Evolutionary conservation across 257 asterid species (phyloP).

Genomic region (Gardenia jasminoides): DNA sequence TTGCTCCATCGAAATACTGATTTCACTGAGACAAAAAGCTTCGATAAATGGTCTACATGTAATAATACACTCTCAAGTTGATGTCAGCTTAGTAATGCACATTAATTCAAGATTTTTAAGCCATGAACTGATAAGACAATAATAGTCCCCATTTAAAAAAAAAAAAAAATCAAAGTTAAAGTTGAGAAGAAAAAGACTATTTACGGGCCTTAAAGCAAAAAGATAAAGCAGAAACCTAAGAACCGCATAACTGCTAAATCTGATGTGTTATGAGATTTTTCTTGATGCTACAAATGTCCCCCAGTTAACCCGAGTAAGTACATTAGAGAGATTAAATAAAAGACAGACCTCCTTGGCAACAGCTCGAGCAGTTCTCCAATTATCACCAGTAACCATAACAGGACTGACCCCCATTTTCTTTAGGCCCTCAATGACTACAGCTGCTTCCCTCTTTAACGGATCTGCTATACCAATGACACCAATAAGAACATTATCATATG

Average conservation of each 20-base stretch:
- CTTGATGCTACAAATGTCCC: neutral
- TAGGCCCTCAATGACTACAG: constrained; percentile 89
- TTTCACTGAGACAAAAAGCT: neutral
- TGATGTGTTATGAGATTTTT: neutral
- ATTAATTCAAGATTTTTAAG: neutral
- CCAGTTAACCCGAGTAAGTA: constrained; percentile 7
- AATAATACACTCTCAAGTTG: neutral
- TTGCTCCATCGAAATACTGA: neutral
- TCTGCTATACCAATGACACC: constrained; percentile 97
- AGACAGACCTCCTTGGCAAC: constrained; percentile 89
- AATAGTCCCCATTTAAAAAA: neutral
- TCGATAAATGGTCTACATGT: neutral
- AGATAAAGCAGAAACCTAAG: neutral
- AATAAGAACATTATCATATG: constrained; percentile 46
- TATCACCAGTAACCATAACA: constrained; percentile 99
- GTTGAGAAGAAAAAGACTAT: neutral
- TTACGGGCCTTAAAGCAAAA: neutral
- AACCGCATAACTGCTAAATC: neutral
- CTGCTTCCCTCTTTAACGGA: constrained; percentile 96
- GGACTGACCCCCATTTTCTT: constrained; percentile 85
- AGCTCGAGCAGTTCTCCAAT: constrained; percentile 96
- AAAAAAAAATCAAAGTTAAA: neutral
- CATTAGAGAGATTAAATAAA: constrained; percentile 3
- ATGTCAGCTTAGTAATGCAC: neutral
- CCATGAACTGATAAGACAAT: neutral